Evolutionary conservation across 2,329 filamentous ascomycete species (phyloP), one percentile per base, ranked within the genome.

Genomic region (Calycina herbarum): DNA sequence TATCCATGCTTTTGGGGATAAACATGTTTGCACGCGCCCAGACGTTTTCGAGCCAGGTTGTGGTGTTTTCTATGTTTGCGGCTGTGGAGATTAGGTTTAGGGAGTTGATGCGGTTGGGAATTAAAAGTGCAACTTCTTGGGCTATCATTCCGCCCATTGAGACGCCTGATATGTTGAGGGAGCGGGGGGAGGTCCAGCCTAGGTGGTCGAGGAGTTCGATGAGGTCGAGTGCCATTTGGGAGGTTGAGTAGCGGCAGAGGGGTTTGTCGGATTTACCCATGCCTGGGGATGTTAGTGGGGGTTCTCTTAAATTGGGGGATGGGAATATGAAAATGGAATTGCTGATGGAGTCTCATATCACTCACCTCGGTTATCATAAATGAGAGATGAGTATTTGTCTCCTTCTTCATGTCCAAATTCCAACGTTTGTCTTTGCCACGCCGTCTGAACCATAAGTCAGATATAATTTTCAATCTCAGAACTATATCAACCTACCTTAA

Each of bases 81-180:
- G 87, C 85, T 1, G 89, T 91, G 76, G 83, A 87, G 68, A 88
- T 77, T 2, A 92, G 82, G 40, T 79, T 83, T 20, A 92, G 78
- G 17, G 83, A 85, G 29, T 80, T 78, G 62, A 91, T 75, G 58
- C 84, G 80, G 13, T 78, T 68, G 0, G 87, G 86, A 35, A 81
- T 78, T n/a, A 81, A 76, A 70, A 78, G 80, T 27, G 83, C 85
- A 3, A 97, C 74, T 79, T 97, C 93, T 78, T 96, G 93, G 2
- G 91, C 87, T 72, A 97, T 94, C 93, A 97, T 96, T 73, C 93
- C 93, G 69, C 93, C 93, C 85, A 96, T 91, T 66, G 89, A 92
- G 69, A 94, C 87, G 64, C 93, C 93, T 40, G 91, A 82, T 62
- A 96, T 76, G 79, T 97, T 88, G 15, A 89, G 71, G 61, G 85